Evolutionary conservation across 2,329 filamentous ascomycete genomes (phyloP), one percentile per base, ranked within the genome.

Genomic region (Scolecobasidium constrictum): DNA sequence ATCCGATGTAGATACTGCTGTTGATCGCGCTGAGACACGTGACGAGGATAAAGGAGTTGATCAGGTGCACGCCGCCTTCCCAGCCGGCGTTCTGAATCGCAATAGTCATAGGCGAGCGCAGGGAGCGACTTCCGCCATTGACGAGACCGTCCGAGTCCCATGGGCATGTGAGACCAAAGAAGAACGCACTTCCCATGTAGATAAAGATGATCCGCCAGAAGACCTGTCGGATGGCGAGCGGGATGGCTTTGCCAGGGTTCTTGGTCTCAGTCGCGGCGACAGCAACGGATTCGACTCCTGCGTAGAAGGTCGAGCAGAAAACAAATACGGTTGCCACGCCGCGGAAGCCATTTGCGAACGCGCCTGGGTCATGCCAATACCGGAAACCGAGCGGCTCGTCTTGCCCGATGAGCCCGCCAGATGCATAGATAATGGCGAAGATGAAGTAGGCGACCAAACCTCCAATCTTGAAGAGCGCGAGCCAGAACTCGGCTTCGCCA

Each of bases 1-100:
- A 83, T 35, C 77, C 78, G 50, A 88, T 84, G 57, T 87, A 88
- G 47, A 88, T 81, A 6, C 79, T 83, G 41, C 75, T 78, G 61
- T 88, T 88, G 50, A 81, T 74, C 15, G 82, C 81, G 1, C 73
- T 79, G 28, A 86, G 66, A 43, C 83, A 83, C 11, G 83, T 84
- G 6, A 85, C 65, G 40, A 88, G 71, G 52, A 86, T 84, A 53
- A 86, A 39, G 31, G 78, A 81, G 50, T 88, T 88, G 64, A 88
- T 82, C 1, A 88, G 71, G 54, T 88, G 77, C 1, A 83, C 80
- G 43, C 81, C 83, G 19, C 74, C 76, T 43, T 81, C 60, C 74
- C 81, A 87, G 1, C 83, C 83, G 1, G 83, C 83, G 46, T 76
- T 84, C 48, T 81, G 75, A 36, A 88, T 74, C 1, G 81, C 81